Conservation (phyloP, 2,329 filamentous ascomycete genomes). For the Didymella keratinophila region DNA sequence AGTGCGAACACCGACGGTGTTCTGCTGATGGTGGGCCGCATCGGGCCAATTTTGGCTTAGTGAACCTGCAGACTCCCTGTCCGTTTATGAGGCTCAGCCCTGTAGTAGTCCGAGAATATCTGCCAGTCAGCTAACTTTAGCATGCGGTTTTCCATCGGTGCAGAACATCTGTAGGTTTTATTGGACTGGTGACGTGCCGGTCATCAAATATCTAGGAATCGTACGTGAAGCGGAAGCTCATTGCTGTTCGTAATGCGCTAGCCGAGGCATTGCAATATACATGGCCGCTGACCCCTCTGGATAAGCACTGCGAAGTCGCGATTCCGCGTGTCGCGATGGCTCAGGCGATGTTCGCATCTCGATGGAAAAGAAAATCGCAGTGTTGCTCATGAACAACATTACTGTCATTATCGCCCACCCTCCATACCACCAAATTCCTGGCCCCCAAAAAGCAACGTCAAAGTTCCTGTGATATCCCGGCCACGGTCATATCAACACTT, state of each 20-base stretch:
- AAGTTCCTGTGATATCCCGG: background rate
- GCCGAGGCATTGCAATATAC: conserved; percentile 13
- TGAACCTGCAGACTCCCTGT: conserved; percentile 23
- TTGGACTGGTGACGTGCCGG: conserved; percentile 13
- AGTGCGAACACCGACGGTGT: conserved; percentile 24
- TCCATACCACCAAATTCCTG: background rate
- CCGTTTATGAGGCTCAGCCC: conserved; percentile 45
- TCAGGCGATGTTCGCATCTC: conserved; percentile 9
- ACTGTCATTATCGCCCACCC: conserved; percentile 1
- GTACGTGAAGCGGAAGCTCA: conserved; percentile 1
- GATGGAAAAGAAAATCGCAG: background rate
- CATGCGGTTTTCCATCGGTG: conserved; percentile 12
- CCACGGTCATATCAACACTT: background rate
- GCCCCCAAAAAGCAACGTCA: conserved; percentile 1
- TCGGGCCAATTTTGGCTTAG: conserved; percentile 24
- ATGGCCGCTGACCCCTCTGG: conserved; percentile 7
- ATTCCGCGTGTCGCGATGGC: conserved; percentile 2
- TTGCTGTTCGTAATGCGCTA: conserved; percentile 7
- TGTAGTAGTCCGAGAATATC: conserved; percentile 39
- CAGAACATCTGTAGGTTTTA: conserved; percentile 15
- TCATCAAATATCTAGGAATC: background rate
- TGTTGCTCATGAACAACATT: conserved; percentile 1
- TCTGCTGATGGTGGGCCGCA: conserved; percentile 26
- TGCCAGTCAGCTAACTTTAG: conserved; percentile 45
- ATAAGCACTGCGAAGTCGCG: conserved; percentile 5